Conservation (phyloP, 306 rosid species). For the Rosa lucieae region DNA sequence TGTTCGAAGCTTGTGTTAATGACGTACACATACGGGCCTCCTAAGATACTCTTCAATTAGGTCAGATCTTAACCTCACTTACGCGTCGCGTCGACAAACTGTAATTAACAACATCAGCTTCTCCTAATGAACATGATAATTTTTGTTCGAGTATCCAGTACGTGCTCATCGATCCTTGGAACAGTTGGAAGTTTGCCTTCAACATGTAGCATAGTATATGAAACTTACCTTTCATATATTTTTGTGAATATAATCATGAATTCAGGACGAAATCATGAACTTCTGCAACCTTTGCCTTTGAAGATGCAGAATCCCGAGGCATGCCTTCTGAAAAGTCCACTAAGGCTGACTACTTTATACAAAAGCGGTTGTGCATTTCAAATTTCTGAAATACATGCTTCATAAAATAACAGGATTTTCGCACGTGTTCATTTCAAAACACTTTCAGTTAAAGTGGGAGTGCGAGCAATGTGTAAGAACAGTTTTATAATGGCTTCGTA, state of each 20-base stretch:
- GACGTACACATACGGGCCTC: too few species aligned
- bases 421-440: not conserved
- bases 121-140: too few species aligned
- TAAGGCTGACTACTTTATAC: slow-evolving; percentile 34
- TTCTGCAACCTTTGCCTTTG: slow-evolving; percentile 24
- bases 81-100: too few species aligned
- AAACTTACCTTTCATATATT: not conserved
- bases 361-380: slow-evolving; percentile 12
- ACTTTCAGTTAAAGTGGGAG: not conserved
- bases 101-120: too few species aligned
- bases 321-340: slow-evolving; percentile 25
- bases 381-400: not conserved
- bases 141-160: not conserved
- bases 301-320: slow-evolving; percentile 34
- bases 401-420: not conserved
- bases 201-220: not conserved
- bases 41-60: too few species aligned
- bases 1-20: too few species aligned
- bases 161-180: not conserved
- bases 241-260: not conserved
- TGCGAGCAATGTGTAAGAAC: not conserved
- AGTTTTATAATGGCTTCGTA: not conserved
- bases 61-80: too few species aligned
- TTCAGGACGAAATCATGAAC: slow-evolving; percentile 30
- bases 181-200: not conserved